phyloP scores from a whole-genome alignment of 768 basidiomycete species.

The Lepiota subincarnata region DNA sequence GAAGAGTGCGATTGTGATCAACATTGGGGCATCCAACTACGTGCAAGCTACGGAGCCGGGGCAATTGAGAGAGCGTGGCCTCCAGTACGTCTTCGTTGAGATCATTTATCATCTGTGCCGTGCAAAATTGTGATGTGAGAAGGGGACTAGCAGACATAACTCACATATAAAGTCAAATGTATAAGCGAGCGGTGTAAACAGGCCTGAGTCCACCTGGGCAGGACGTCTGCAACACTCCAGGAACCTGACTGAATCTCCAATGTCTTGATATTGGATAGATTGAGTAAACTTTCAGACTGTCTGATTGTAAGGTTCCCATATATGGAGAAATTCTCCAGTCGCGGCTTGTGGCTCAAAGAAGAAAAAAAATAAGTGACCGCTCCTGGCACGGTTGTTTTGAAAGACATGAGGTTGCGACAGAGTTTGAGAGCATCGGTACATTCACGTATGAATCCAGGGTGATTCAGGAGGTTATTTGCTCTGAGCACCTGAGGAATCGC shows the following conservation, averaged over 20 bases:
- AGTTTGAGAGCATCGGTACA: constrained; percentile 43
- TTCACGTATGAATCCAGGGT: constrained; percentile 50
- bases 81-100: constrained; percentile 51
- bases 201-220: constrained; percentile 62
- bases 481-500: constrained; percentile 9
- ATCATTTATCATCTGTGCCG: constrained; percentile 49
- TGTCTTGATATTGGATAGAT: constrained; percentile 35
- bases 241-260: constrained; percentile 57
- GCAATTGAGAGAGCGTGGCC: constrained; percentile 42
- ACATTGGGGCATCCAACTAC: constrained; percentile 56
- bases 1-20: constrained; percentile 48
- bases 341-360: constrained; percentile 37
- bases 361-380: constrained; percentile 48
- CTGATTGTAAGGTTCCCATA: constrained; percentile 47
- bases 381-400: constrained; percentile 47
- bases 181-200: constrained; percentile 19
- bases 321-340: constrained; percentile 46
- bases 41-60: constrained; percentile 54
- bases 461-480: constrained; percentile 11
- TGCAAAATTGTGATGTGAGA: background rate
- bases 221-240: constrained; percentile 53
- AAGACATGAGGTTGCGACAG: constrained; percentile 51
- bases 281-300: constrained; percentile 41
- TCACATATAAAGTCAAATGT: constrained; percentile 52
- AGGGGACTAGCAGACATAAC: constrained; percentile 22